phyloP scores from a whole-genome alignment of 1,284 basidiomycete genomes.

The Moniliophthora roreri region DNA sequence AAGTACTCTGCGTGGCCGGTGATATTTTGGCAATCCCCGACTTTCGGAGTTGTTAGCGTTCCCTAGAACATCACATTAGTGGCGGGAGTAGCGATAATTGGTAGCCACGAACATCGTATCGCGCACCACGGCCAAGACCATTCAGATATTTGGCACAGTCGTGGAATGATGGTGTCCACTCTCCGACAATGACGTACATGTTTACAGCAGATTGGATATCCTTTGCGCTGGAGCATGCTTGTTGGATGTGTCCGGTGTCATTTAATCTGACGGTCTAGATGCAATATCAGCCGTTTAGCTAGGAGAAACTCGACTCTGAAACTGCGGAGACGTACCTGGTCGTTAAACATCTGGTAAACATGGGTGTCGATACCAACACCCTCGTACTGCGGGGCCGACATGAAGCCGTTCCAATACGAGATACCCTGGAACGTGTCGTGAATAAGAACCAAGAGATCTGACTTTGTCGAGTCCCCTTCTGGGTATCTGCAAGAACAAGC shows the following conservation, averaged over 20 bases:
- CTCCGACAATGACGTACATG: constrained; percentile 79
- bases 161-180: constrained; percentile 82
- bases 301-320: constrained; percentile 7
- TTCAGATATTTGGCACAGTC: constrained; percentile 87
- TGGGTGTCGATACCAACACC: constrained; percentile 85
- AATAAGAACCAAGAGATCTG: constrained; percentile 68
- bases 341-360: constrained; percentile 79
- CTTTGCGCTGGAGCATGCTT: constrained; percentile 55
- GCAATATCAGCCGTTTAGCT: neutral
- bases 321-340: constrained; percentile 40
- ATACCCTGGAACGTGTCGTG: constrained; percentile 87
- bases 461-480: constrained; percentile 53
- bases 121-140: constrained; percentile 65
- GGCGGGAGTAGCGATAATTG: too few relatives aligned
- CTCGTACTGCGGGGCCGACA: constrained; percentile 54
- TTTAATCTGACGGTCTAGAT: constrained; percentile 51
- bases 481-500: constrained; percentile 35
- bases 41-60: too few relatives aligned
- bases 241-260: constrained; percentile 61
- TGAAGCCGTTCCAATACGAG: constrained; percentile 72
- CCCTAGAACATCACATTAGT: too few relatives aligned
- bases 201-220: constrained; percentile 50
- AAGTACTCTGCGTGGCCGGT: constrained; percentile 76
- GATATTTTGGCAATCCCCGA: constrained; percentile 74
- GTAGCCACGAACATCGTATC: constrained; percentile 69